Evolutionary conservation across 257 asterid species (phyloP).

Genomic region (Solanum paucissectum): DNA sequence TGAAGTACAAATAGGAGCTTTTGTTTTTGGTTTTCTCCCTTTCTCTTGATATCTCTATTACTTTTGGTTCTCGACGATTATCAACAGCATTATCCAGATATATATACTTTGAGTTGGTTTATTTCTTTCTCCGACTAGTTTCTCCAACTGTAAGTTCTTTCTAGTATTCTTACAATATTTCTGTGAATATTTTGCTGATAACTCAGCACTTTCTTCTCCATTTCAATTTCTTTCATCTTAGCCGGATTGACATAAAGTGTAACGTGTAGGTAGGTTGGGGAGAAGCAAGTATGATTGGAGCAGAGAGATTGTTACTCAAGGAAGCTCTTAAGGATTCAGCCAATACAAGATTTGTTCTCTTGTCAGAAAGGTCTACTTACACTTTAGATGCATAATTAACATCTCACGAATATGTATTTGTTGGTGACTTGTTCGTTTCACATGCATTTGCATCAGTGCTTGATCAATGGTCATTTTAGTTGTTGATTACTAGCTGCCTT

Average conservation of each 20-base stretch:
- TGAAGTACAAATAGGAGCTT: neutral
- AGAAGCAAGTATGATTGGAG: conserved; percentile 89
- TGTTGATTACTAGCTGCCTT: neutral
- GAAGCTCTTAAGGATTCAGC: conserved; percentile 86
- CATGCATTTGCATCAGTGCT: neutral
- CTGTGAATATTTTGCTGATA: neutral
- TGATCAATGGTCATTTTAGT: neutral
- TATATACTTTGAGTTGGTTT: neutral
- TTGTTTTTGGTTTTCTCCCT: neutral
- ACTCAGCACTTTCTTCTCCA: neutral
- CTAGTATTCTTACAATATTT: neutral
- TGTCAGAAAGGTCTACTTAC: conserved; percentile 72
- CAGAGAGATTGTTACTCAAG: conserved; percentile 77
- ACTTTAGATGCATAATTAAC: neutral
- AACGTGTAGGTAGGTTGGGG: conserved; percentile 91
- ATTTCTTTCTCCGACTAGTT: neutral
- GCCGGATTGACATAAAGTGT: conserved; percentile 14
- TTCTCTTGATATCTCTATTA: neutral
- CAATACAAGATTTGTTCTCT: conserved; percentile 82
- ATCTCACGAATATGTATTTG: neutral
- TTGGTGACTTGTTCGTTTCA: neutral
- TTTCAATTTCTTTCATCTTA: neutral
- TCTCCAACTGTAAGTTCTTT: neutral
- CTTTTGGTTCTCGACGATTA: neutral
- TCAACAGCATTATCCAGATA: neutral